Base-by-base conservation (phyloP, 2,329 filamentous ascomycete species). In the Aspergillus uvarum region DNA sequence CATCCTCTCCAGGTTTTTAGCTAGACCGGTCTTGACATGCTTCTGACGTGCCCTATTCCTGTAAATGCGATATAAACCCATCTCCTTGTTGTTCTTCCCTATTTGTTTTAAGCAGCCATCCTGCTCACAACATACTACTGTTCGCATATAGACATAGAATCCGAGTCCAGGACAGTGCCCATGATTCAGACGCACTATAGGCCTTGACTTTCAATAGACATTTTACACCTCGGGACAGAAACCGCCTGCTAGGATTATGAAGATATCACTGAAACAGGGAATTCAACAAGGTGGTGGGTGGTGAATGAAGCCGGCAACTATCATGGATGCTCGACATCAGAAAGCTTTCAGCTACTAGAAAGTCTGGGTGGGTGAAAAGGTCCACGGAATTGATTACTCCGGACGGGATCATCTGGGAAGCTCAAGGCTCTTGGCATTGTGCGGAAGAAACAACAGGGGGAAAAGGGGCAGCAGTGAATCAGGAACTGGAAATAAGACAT, bases 401-500 rank as follows among this genome's bases (percentile, higher is more conserved):
- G 60, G 54, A 64, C 65, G 59, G 51, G 59, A 62, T 59, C 32
- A 35, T 16, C 14, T 56, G 51, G 42, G 42, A 58, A 63, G 49
- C 58, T 58, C 59, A 56, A 50, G 58, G 58, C 58, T 48, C 53
- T 44, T 60, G 54, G 54, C 54, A 57, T 58, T 44, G 61, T 51
- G 53, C 48, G 59, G 56, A 32, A 49, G 59, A 47, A 56, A 55
- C 44, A 60, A 54, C 49, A 59, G 63, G 62, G 60, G 50, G 44
- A 49, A 62, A 58, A 58, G 31, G 62, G 65, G 57, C 60, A 67
- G 66, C 64, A 63, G 63, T 68, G 66, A 67, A 67, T 70, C 65
- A 68, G 67, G 62, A 59, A 53, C 48, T 62, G 38, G 63, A 60
- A 66, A 65, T 67, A 73, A 72, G 68, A 73, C 70, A 74, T 69